These are phyloP conservation scores for Fusarium armeniacum DNA, from an alignment of 2,329 filamentous ascomycete species.

Conservation along the genomic window DNA sequence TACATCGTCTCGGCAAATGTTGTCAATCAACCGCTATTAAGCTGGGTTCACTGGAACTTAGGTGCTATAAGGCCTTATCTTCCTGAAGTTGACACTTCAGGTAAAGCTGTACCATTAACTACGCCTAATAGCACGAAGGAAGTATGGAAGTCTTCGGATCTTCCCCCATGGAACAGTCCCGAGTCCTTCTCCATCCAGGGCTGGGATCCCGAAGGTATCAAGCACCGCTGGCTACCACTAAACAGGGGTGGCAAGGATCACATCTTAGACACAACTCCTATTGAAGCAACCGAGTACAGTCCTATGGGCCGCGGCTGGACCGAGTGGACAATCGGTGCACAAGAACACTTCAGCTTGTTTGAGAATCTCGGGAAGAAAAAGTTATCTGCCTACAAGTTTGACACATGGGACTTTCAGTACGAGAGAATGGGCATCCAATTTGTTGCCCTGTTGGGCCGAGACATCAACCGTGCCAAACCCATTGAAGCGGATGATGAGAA, in stretches of 20 bases:
- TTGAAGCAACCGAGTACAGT: constrained; percentile 63
- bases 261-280: constrained; percentile 61
- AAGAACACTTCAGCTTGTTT: constrained; percentile 64
- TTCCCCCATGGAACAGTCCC: constrained; percentile 54
- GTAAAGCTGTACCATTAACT: constrained; percentile 43
- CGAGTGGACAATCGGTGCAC: constrained; percentile 66
- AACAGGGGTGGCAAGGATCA: constrained; percentile 51
- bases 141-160: constrained; percentile 57
- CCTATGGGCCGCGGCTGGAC: constrained; percentile 60
- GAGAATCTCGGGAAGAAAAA: constrained; percentile 64
- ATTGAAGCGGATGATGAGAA: constrained; percentile 62
- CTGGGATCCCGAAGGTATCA: constrained; percentile 55
- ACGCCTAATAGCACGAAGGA: constrained; percentile 40
- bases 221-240: constrained; percentile 67
- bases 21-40: constrained; percentile 68
- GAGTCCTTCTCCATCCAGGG: constrained; percentile 51
- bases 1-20: constrained; percentile 69
- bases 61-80: constrained; percentile 67
- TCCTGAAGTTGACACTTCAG: constrained; percentile 57
- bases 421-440: constrained; percentile 68
- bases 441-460: constrained; percentile 65
- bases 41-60: constrained; percentile 67
- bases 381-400: constrained; percentile 63
- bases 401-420: constrained; percentile 63
- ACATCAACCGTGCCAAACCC: constrained; percentile 64